Evolutionary conservation across 2,329 filamentous ascomycete species (phyloP).

Genomic region (Aspergillus tamarii): DNA sequence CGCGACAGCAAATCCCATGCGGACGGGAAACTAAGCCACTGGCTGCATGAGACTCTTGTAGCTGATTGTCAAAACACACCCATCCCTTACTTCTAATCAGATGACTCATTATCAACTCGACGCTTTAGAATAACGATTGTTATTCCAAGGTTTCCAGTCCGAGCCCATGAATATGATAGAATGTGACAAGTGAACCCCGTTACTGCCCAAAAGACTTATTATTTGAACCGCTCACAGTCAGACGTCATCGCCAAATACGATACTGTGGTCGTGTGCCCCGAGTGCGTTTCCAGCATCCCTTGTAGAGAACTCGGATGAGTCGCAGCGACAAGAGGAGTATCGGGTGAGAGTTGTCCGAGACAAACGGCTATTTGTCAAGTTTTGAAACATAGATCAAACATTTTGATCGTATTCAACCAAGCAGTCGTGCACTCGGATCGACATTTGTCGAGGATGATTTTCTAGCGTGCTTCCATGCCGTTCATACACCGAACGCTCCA

Average conservation of each 20-base stretch:
- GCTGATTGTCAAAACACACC: background rate
- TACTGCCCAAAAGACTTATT: slow-evolving; percentile 15
- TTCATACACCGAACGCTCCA: slow-evolving; percentile 15
- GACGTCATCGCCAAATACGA: slow-evolving; percentile 5
- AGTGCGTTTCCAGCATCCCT: slow-evolving; percentile 14
- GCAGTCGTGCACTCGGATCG: background rate
- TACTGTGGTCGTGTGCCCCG: slow-evolving; percentile 1
- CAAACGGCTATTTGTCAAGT: background rate
- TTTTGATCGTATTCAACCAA: slow-evolving; percentile 6
- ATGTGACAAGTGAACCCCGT: background rate
- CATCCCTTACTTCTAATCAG: slow-evolving; percentile 1
- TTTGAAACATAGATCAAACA: background rate
- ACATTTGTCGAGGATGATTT: slow-evolving; percentile 16
- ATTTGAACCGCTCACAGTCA: slow-evolving; percentile 4
- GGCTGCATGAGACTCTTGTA: background rate
- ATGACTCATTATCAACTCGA: slow-evolving; percentile 1
- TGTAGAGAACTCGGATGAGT: slow-evolving; percentile 1
- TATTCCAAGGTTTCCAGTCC: background rate
- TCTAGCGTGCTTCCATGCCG: slow-evolving; percentile 27
- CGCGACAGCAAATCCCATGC: background rate
- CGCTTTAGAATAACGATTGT: background rate
- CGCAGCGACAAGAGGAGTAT: slow-evolving; percentile 8
- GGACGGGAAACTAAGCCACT: background rate
- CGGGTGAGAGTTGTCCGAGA: background rate
- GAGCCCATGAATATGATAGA: background rate